Percentiles rank a stretch among this genome's conserved stretches.
These are phyloP conservation scores for Hypoxylon sp. DNA, from an alignment of 2,329 filamentous ascomycete species.

Conservation along the genomic window DNA sequence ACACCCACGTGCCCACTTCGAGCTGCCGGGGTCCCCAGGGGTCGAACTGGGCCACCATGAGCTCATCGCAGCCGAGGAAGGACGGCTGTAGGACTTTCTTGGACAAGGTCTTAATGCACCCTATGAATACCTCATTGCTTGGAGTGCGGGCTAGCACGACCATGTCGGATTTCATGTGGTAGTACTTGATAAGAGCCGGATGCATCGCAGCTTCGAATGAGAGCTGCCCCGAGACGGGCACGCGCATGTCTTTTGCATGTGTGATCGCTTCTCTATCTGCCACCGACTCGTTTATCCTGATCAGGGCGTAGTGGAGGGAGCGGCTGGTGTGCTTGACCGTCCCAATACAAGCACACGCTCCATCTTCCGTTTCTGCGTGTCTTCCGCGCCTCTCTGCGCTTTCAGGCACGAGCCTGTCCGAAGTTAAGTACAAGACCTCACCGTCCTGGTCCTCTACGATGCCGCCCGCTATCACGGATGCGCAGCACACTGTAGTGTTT, in stretches of 20 bases:
- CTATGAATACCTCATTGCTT: conserved; percentile 9
- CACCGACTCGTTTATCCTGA: conserved; percentile 6
- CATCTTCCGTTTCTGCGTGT: conserved; percentile 16
- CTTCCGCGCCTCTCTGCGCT: background rate
- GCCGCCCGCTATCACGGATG: conserved; percentile 20
- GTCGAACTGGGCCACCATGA: conserved; percentile 18
- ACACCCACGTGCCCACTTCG: conserved; percentile 33
- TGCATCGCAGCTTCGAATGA: conserved; percentile 8
- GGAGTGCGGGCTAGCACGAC: conserved; percentile 16
- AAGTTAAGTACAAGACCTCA: conserved; percentile 10
- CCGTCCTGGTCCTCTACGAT: background rate
- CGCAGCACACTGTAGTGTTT: conserved; percentile 14
- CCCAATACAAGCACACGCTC: conserved; percentile 11
- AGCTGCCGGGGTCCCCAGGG: background rate
- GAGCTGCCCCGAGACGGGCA: background rate
- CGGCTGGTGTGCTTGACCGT: conserved; percentile 2
- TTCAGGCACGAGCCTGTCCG: conserved; percentile 11
- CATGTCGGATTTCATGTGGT: background rate
- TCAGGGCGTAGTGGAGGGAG: conserved; percentile 12
- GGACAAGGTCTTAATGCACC: conserved; percentile 7
- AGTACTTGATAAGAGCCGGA: background rate
- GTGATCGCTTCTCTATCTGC: background rate
- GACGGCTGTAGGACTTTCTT: background rate
- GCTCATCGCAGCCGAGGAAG: background rate
- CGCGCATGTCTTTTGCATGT: background rate